Conservation (phyloP, 176 grass and related monocot genomes). For the Chloris gayana region DNA sequence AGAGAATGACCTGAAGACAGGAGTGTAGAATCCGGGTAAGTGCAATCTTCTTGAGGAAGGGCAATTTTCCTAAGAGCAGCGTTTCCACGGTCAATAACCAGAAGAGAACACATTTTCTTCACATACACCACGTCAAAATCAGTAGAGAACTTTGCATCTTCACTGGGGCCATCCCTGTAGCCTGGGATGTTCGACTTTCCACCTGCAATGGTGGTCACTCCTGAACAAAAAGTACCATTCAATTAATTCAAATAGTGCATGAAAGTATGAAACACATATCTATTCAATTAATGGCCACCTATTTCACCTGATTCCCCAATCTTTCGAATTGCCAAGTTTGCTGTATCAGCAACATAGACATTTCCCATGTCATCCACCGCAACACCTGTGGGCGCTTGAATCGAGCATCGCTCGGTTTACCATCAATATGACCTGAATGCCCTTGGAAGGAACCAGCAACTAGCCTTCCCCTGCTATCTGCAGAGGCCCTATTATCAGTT, state of each 20-base stretch:
- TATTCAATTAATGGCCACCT: slow-evolving; percentile 42
- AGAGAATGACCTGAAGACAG: slow-evolving; percentile 71
- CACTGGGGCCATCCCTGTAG: slow-evolving; percentile 97
- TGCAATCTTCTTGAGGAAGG: slow-evolving; percentile 88
- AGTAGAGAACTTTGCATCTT: slow-evolving; percentile 95
- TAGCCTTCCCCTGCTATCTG: slow-evolving; percentile 93
- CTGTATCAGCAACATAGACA: slow-evolving; percentile 97
- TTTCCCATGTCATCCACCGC: slow-evolving; percentile 93
- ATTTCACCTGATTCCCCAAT: slow-evolving; percentile 80
- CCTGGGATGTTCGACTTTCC: slow-evolving; percentile 95
- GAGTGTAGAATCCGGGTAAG: slow-evolving; percentile 79
- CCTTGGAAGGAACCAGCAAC: slow-evolving; percentile 97
- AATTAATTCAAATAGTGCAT: slow-evolving; percentile 30
- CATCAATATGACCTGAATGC: slow-evolving; percentile 86
- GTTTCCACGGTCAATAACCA: slow-evolving; percentile 94
- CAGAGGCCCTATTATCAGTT: slow-evolving; percentile 38
- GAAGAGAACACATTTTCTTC: slow-evolving; percentile 84
- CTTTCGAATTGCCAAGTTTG: slow-evolving; percentile 92
- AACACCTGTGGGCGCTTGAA: slow-evolving; percentile 88
- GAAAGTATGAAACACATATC: slow-evolving; percentile 11
- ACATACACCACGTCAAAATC: slow-evolving; percentile 97
- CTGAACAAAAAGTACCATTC: slow-evolving; percentile 45
- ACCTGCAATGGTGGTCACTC: slow-evolving; percentile 96
- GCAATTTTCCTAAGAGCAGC: slow-evolving; percentile 93
- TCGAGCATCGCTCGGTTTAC: slow-evolving; percentile 91